Percentiles rank a stretch among this genome's conserved stretches.
Evolutionary conservation across 495 filamentous ascomycete genomes (phyloP).

Genomic region (Hypoxylon perforatum): DNA sequence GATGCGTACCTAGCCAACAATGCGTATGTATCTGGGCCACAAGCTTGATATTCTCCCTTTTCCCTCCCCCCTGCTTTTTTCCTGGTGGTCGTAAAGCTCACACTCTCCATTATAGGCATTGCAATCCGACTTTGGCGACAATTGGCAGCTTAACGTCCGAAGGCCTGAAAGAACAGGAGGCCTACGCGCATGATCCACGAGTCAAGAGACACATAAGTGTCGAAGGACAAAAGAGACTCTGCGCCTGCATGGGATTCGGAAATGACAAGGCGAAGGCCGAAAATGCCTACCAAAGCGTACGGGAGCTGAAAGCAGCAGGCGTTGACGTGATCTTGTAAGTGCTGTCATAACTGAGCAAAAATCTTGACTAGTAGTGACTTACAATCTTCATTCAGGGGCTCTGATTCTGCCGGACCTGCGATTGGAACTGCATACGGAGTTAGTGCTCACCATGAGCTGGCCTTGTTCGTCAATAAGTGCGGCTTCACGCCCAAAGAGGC

Average conservation of each 20-base stretch:
- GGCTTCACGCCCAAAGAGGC: constrained; percentile 47
- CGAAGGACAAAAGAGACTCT: constrained; percentile 8
- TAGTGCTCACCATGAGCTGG: constrained; percentile 30
- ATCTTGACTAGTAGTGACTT: not conserved
- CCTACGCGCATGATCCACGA: constrained; percentile 24
- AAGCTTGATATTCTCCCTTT: too few species aligned
- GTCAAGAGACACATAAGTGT: constrained; percentile 11
- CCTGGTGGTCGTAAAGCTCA: not conserved
- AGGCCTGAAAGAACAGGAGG: constrained; percentile 22
- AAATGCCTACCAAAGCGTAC: constrained; percentile 32
- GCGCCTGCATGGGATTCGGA: constrained; percentile 17
- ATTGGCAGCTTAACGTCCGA: constrained; percentile 23
- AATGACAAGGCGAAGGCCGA: constrained; percentile 13
- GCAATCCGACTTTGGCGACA: constrained; percentile 27
- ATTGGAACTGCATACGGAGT: constrained; percentile 28
- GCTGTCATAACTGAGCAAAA: not conserved
- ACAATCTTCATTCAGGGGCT: constrained; percentile 10
- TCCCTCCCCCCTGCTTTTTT: too few species aligned
- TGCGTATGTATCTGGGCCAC: constrained; percentile 14
- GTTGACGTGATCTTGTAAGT: constrained; percentile 29
- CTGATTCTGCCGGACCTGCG: constrained; percentile 33
- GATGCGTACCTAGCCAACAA: constrained; percentile 28
- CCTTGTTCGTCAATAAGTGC: constrained; percentile 20
- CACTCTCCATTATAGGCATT: constrained; percentile 5
- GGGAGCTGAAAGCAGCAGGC: constrained; percentile 27